Percentiles rank a stretch among this genome's conserved stretches.
These are phyloP conservation scores for Apophysomyces elegans DNA, from an alignment of 371 early-diverging fungal genomes.

Conservation along the genomic window DNA sequence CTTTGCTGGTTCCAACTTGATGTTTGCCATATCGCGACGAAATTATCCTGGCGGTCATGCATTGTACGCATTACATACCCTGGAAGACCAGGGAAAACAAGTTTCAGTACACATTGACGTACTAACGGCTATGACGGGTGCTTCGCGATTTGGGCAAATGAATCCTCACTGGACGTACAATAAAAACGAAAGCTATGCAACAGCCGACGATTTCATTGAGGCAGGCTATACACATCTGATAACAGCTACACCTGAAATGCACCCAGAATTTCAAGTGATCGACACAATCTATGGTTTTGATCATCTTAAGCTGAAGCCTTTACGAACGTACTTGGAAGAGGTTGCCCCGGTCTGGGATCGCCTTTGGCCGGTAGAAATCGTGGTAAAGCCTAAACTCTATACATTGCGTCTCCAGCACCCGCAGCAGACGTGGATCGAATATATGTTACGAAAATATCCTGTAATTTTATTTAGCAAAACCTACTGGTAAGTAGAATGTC, in stretches of 20 bases:
- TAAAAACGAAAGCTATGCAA: slow-evolving; percentile 63
- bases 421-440: slow-evolving; percentile 38
- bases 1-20: slow-evolving; percentile 42
- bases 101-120: slow-evolving; percentile 80
- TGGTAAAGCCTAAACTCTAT: slow-evolving; percentile 34
- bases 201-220: slow-evolving; percentile 53
- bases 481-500: slow-evolving; percentile 51
- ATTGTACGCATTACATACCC: slow-evolving; percentile 62
- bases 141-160: slow-evolving; percentile 72
- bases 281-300: slow-evolving; percentile 36
- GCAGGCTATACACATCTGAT: slow-evolving; percentile 70
- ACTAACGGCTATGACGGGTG: slow-evolving; percentile 88
- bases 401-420: slow-evolving; percentile 37
- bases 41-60: slow-evolving; percentile 95
- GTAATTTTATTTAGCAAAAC: slow-evolving; percentile 66
- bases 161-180: slow-evolving; percentile 60
- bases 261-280: slow-evolving; percentile 47
- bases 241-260: slow-evolving; percentile 54
- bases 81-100: slow-evolving; percentile 32
- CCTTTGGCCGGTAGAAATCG: slow-evolving; percentile 25
- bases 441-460: slow-evolving; percentile 47
- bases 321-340: slow-evolving; percentile 14
- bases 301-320: slow-evolving; percentile 22
- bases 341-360: slow-evolving; percentile 12
- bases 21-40: slow-evolving; percentile 65